Conservation (phyloP, 75 land plant genomes). For the Selaginella tamariscina region DNA sequence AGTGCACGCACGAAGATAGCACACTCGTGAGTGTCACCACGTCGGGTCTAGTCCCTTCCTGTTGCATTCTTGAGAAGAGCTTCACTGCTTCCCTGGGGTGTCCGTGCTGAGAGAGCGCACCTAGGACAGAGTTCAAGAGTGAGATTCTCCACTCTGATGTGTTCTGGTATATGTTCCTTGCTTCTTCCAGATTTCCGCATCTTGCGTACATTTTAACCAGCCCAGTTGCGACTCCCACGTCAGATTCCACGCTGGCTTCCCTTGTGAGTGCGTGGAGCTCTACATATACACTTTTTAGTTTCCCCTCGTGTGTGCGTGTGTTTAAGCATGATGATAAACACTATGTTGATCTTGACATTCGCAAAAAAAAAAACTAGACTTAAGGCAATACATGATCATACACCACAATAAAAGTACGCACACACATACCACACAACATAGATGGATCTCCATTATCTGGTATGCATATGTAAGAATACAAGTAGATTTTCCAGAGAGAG, state of each 20-base stretch:
- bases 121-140: neutral
- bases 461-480: too few relatives aligned
- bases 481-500: too few relatives aligned
- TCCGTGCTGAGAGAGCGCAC: neutral
- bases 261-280: neutral
- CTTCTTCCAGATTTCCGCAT: slow-evolving; percentile 4
- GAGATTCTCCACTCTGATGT: neutral
- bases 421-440: too few relatives aligned
- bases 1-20: slow-evolving; percentile 19
- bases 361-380: too few relatives aligned
- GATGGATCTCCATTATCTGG: too few relatives aligned
- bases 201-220: neutral
- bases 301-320: too few relatives aligned
- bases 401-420: too few relatives aligned
- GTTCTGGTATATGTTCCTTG: neutral
- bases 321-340: too few relatives aligned
- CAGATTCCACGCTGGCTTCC: neutral
- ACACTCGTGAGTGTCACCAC: neutral
- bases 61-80: neutral
- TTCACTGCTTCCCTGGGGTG: neutral
- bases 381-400: too few relatives aligned
- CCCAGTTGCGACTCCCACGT: neutral
- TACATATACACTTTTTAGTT: too few relatives aligned
- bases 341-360: too few relatives aligned
- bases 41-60: slow-evolving; percentile 5